Percentiles rank a stretch among this genome's conserved stretches.
phyloP scores from a whole-genome alignment of 2,329 filamentous ascomycete genomes.

The Pseudogymnoascus sp. region DNA sequence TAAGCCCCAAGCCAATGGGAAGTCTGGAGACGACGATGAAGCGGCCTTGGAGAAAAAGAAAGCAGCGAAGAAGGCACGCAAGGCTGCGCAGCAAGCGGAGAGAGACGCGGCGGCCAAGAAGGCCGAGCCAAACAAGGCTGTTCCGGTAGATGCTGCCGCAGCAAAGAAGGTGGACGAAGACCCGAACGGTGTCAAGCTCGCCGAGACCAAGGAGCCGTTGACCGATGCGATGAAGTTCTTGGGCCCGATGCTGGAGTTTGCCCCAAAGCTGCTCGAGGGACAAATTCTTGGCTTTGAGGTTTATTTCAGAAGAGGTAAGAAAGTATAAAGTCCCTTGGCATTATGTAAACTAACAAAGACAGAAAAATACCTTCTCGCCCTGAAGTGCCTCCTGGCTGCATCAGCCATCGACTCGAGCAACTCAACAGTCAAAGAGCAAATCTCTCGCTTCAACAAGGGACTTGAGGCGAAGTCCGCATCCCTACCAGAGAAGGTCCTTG shows the following conservation, averaged over 20 bases:
- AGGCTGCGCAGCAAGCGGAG: constrained; percentile 67
- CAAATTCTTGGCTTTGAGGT: constrained; percentile 89
- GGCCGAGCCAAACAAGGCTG: constrained; percentile 72
- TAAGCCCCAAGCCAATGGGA: constrained; percentile 60
- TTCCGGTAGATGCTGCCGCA: constrained; percentile 54
- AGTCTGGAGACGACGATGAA: constrained; percentile 42
- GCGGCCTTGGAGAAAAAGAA: constrained; percentile 72
- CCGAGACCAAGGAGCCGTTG: constrained; percentile 74
- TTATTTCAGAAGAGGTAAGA: constrained; percentile 72
- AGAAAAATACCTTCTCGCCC: constrained; percentile 83
- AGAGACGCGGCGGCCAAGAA: constrained; percentile 76
- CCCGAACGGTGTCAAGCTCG: constrained; percentile 72
- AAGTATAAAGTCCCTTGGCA: neutral
- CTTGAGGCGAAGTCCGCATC: constrained; percentile 36
- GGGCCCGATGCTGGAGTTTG: constrained; percentile 72
- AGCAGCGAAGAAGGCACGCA: constrained; percentile 83
- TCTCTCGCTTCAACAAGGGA: constrained; percentile 60
- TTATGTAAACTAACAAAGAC: constrained; percentile 24
- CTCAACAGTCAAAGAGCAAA: constrained; percentile 69
- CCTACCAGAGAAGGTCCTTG: neutral
- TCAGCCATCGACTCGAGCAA: constrained; percentile 61
- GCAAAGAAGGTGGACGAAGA: constrained; percentile 86
- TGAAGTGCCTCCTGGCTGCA: constrained; percentile 76
- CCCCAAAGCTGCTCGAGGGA: constrained; percentile 70
- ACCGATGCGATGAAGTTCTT: constrained; percentile 85